A percentile compares a stretch with the other conserved stretches of the same genome.
These are phyloP conservation scores for Dictyostelium citrinum DNA, from an alignment of 78 protist genomes.

Conservation along the genomic window DNA sequence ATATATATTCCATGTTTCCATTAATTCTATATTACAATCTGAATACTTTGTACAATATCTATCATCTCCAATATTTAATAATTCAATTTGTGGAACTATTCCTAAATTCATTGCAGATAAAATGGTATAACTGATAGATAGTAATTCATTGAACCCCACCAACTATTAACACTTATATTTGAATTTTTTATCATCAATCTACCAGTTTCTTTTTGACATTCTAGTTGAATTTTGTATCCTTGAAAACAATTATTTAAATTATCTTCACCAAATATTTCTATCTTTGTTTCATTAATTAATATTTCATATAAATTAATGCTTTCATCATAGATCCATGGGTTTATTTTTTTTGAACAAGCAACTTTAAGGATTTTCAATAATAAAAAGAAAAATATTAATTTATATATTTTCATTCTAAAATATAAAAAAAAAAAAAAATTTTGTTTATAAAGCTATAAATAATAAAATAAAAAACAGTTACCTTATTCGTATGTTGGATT, in stretches of 20 bases:
- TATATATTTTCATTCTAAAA: too few species aligned
- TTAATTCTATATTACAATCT: neutral
- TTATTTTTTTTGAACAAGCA: neutral
- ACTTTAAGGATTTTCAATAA: too few species aligned
- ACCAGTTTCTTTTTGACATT: slow-evolving; percentile 23
- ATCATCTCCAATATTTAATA: neutral
- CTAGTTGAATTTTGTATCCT: slow-evolving; percentile 21
- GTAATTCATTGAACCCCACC: slow-evolving; percentile 59
- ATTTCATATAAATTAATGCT: neutral
- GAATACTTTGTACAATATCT: neutral
- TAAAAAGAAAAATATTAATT: too few species aligned
- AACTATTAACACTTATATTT: neutral
- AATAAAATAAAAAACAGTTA: too few species aligned
- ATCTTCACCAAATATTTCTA: neutral
- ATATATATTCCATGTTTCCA: slow-evolving; percentile 4
- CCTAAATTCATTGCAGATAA: slow-evolving; percentile 12
- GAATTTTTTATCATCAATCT: neutral
- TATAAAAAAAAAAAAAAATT: too few species aligned
- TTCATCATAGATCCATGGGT: slow-evolving; percentile 44
- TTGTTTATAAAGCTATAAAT: too few species aligned
- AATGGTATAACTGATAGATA: slow-evolving; percentile 39
- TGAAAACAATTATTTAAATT: slow-evolving; percentile 17
- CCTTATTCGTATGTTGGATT: too few species aligned
- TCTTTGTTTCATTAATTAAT: neutral
- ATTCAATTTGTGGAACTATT: neutral